A percentile compares a stretch with the other conserved stretches of the same genome.
Evolutionary conservation across 257 asterid genomes (phyloP).

Genomic region (Przewalskia tangutica): DNA sequence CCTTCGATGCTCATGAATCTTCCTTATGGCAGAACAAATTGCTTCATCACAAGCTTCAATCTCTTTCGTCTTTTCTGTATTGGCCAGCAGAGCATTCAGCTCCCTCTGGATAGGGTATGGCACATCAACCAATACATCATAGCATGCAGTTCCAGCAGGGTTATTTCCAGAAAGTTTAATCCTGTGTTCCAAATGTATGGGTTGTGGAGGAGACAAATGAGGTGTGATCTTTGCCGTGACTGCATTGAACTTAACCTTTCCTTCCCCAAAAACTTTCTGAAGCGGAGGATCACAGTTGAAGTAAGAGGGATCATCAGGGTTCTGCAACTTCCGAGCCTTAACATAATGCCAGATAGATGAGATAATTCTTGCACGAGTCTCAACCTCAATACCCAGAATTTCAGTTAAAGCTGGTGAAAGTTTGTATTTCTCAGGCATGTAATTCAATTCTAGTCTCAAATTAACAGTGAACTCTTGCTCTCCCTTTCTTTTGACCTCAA

Average conservation of each 20-base stretch:
- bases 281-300: constrained; percentile 88
- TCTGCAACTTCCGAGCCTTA: constrained; percentile 87
- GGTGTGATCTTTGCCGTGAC: constrained; percentile 71
- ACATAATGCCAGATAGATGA: constrained; percentile 94
- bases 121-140: constrained; percentile 78
- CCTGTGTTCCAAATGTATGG: constrained; percentile 87
- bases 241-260: constrained; percentile 61
- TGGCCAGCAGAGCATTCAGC: constrained; percentile 69
- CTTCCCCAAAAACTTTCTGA: constrained; percentile 78
- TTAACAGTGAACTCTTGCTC: constrained; percentile 80
- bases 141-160: constrained; percentile 90
- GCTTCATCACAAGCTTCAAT: constrained; percentile 91
- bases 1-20: constrained; percentile 86
- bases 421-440: constrained; percentile 77
- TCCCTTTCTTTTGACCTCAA: constrained; percentile 94
- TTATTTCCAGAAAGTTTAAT: constrained; percentile 77
- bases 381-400: constrained; percentile 87
- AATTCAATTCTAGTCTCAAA: constrained; percentile 79
- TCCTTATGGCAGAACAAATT: constrained; percentile 77
- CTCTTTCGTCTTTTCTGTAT: constrained; percentile 89
- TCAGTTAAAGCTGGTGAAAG: constrained; percentile 74
- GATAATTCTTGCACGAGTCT: constrained; percentile 82
- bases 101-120: constrained; percentile 95
- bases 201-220: constrained; percentile 80
- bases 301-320: constrained; percentile 71